These are phyloP conservation scores for Bacterosira constricta DNA, from an alignment of 108 stramenopile genomes.

Conservation along the genomic window DNA sequence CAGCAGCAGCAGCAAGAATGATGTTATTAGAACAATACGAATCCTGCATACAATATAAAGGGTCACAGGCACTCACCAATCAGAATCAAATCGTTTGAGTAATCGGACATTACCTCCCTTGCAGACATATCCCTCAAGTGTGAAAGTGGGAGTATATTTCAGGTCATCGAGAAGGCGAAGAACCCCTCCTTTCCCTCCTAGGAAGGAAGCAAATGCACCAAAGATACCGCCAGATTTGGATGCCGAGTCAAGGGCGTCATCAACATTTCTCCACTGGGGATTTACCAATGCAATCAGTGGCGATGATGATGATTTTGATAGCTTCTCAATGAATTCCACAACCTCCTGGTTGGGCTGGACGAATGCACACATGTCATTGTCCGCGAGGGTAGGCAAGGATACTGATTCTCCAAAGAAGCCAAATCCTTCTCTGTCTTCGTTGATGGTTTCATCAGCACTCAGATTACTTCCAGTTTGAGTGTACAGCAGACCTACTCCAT, in stretches of 20 bases:
- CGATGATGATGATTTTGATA: conserved; percentile 21
- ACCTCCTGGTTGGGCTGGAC: conserved; percentile 86
- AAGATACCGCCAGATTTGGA: conserved; percentile 61
- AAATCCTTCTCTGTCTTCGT: conserved; percentile 16
- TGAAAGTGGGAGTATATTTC: conserved; percentile 65
- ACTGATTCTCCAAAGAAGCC: conserved; percentile 32
- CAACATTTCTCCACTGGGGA: conserved; percentile 88
- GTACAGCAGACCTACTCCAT: conserved; percentile 82
- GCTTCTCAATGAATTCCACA: conserved; percentile 61
- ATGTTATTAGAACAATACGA: no score
- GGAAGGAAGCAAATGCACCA: conserved; percentile 76
- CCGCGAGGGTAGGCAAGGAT: conserved; percentile 41
- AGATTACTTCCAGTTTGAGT: conserved; percentile 46
- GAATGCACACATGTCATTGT: conserved; percentile 70
- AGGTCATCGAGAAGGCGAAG: conserved; percentile 61
- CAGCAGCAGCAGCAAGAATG: no score
- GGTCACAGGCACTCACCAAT: no score
- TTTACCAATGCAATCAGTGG: conserved; percentile 69
- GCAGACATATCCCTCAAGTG: conserved; percentile 86
- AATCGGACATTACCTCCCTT: conserved; percentile 84
- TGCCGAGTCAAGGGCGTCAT: conserved; percentile 84
- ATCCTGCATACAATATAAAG: no score
- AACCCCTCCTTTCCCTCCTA: conserved; percentile 86
- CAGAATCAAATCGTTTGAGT: conserved; percentile 78
- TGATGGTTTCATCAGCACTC: background rate